Evolutionary conservation across 164 flowering plant species (phyloP).

Genomic region (Cinnamomum chago): DNA sequence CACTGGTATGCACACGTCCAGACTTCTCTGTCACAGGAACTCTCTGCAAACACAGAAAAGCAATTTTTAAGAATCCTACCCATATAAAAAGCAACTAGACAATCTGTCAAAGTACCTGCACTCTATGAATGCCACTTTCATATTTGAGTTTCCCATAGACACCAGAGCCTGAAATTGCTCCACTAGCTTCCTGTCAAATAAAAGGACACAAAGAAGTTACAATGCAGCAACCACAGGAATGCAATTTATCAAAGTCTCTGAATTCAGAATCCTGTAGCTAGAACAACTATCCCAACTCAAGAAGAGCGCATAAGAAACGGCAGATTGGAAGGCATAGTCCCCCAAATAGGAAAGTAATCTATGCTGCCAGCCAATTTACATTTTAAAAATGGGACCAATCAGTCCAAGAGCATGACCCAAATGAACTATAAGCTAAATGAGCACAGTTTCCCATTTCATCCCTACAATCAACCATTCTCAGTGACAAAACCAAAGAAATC

Average conservation of each 20-base stretch:
- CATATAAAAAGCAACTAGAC: background rate
- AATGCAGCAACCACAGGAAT: background rate
- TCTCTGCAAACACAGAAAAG: slow-evolving; percentile 44
- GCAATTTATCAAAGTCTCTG: background rate
- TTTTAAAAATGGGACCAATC: too few species aligned
- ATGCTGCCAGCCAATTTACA: too few species aligned
- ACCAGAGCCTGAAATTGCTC: slow-evolving; percentile 75
- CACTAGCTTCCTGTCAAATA: slow-evolving; percentile 80
- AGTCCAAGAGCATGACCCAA: too few species aligned
- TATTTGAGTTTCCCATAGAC: slow-evolving; percentile 89
- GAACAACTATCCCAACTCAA: too few species aligned
- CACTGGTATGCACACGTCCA: slow-evolving; percentile 97
- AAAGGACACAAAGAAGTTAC: background rate
- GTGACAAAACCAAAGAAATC: too few species aligned
- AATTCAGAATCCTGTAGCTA: too few species aligned
- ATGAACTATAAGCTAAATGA: too few species aligned
- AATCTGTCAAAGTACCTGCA: slow-evolving; percentile 50
- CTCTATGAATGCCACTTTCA: slow-evolving; percentile 98
- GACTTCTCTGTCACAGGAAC: slow-evolving; percentile 94
- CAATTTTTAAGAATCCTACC: background rate
- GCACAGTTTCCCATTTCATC: too few species aligned
- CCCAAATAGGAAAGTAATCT: too few species aligned
- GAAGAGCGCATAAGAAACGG: too few species aligned
- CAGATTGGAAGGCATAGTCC: too few species aligned
- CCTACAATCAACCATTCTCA: too few species aligned